Evolutionary conservation across 306 rosid species (phyloP), one percentile per base, ranked within the genome.

Genomic region (Medicago arabica): DNA sequence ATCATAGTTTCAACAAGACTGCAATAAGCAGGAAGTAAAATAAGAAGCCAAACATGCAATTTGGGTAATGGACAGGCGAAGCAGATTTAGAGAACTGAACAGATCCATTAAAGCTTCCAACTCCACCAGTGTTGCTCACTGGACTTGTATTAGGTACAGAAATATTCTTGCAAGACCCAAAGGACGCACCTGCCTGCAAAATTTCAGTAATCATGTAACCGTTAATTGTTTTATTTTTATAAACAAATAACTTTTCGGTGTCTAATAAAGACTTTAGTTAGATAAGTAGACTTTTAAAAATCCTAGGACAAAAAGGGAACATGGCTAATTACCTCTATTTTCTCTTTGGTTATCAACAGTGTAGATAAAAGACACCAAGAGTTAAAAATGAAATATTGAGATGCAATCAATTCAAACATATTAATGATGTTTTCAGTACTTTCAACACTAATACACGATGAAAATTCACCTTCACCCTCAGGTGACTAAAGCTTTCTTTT

Each of bases 51-150:
- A 85, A 58, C 58, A 82, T 47, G 72, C 9, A 68, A 80, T 71
- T 85, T 14, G 86, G 78, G 74, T 80, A 71, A 76, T 31, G 72
- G 51, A 80, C 74, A 10, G 80, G 63, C 1, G 90, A 84, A 69
- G 89, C 88, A 53, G 99, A 87, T 19, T 31, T 83, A 19, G 93
- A 78, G 80, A 95, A 95, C 85, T 95, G 99, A 83, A 95, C 97
- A 69, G 97, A 88, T 55, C 97, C 99, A 39, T 93, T 88, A 86
- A 92, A 86, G 87, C 97, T 83, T 83, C 96, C 99, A 14, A 83
- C 82, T 79, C 96, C 99, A 10, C 84, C 76, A 49, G 81, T 81
- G 78, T 70, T 86, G 81, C 83, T 84, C 75, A 19, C 38, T 49
- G 97, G 89, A 76, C 82, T 87, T 66, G 87, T 68, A 73, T 76